Conservation (phyloP, 1,139 yeast genomes). For the Scheffersomyces segobiensis region DNA sequence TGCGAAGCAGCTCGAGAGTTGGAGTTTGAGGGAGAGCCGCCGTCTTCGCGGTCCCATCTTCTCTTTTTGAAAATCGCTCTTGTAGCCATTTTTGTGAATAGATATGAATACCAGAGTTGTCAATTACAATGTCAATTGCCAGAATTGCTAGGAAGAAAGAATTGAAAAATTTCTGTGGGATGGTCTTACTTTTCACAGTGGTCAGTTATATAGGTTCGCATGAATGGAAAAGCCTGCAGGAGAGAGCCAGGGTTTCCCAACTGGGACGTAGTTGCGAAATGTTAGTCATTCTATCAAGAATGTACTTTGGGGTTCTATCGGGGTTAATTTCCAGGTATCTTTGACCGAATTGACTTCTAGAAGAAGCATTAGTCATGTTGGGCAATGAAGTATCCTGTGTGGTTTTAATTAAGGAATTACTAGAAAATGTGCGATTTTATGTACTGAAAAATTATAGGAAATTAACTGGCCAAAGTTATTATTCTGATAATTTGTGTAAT, state of each 20-base stretch:
- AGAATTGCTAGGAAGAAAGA: background rate
- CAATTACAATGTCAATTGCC: background rate
- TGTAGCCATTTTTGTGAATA: background rate
- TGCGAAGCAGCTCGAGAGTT: slow-evolving; percentile 38
- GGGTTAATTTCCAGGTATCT: background rate
- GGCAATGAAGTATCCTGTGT: background rate
- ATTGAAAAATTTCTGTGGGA: background rate
- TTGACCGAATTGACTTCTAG: background rate
- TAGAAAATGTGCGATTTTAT: too few species aligned
- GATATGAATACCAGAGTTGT: background rate
- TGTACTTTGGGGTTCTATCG: background rate
- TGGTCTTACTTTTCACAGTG: background rate
- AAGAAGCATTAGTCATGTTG: background rate
- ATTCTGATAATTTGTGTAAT: background rate
- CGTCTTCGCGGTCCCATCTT: slow-evolving; percentile 13
- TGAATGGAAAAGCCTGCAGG: background rate
- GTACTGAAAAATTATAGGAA: background rate
- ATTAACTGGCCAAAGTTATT: too few species aligned
- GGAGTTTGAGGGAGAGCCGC: slow-evolving; percentile 13
- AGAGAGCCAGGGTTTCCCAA: slow-evolving; percentile 2
- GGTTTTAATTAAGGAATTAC: background rate
- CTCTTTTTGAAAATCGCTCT: slow-evolving; percentile 7
- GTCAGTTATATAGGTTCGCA: background rate
- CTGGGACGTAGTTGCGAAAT: background rate
- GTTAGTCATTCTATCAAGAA: background rate